phyloP scores from a whole-genome alignment of 202 grass and related monocot species.

The Elaeis oleifera region DNA sequence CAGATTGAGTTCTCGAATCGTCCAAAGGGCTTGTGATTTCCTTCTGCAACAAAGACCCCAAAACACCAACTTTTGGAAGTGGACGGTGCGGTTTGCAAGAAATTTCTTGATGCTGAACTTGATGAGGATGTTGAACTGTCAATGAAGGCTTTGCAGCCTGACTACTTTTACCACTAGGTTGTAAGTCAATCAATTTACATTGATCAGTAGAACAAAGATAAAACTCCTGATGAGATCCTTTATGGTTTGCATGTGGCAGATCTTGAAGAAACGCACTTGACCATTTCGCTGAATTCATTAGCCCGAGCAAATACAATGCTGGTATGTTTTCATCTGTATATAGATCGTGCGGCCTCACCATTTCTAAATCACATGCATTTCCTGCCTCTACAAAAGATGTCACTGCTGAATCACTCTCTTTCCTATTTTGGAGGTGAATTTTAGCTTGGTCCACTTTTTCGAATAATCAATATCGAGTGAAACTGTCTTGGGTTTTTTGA shows the following conservation, averaged over 20 bases:
- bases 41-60: slow-evolving; percentile 50
- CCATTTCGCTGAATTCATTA: slow-evolving; percentile 44
- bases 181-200: slow-evolving; percentile 20
- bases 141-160: slow-evolving; percentile 16
- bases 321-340: slow-evolving; percentile 48
- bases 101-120: slow-evolving; percentile 30
- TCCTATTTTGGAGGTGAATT: slow-evolving; percentile 9
- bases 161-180: slow-evolving; percentile 14
- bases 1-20: no score
- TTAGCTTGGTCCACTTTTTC: slow-evolving; percentile 11
- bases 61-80: slow-evolving; percentile 55
- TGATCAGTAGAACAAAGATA: slow-evolving; percentile 19
- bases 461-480: background rate
- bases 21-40: slow-evolving; percentile 56
- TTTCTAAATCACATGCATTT: slow-evolving; percentile 30
- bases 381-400: slow-evolving; percentile 22
- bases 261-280: slow-evolving; percentile 26
- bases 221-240: slow-evolving; percentile 23
- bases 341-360: slow-evolving; percentile 14
- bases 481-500: slow-evolving; percentile 12
- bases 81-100: slow-evolving; percentile 41
- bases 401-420: slow-evolving; percentile 15
- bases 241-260: slow-evolving; percentile 19
- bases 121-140: slow-evolving; percentile 20
- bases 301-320: slow-evolving; percentile 49